phyloP scores from a whole-genome alignment of 2,329 filamentous ascomycete species.

The Xylaria sp. region DNA sequence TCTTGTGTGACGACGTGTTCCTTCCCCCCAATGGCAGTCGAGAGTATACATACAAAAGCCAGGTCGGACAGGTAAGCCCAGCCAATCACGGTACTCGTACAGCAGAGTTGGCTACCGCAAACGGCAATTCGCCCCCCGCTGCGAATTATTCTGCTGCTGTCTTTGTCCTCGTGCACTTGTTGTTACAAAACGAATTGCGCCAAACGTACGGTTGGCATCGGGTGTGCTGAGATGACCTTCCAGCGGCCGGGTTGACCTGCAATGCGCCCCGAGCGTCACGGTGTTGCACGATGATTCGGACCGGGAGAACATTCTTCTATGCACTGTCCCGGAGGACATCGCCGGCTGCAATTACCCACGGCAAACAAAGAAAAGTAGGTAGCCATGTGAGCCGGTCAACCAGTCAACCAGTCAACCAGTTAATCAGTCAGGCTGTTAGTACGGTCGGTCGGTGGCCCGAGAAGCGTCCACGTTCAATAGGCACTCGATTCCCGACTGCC shows the following conservation, averaged over 20 bases:
- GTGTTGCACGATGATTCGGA: not conserved
- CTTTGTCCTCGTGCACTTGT: not conserved
- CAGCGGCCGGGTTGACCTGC: not conserved
- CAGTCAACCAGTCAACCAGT: not conserved
- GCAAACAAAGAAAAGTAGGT: conserved; percentile 39
- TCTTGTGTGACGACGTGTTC: not conserved
- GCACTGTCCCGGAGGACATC: conserved; percentile 17
- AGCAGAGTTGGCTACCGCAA: conserved; percentile 23
- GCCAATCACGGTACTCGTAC: conserved; percentile 22
- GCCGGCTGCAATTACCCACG: conserved; percentile 40
- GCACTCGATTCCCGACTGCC: conserved; percentile 1
- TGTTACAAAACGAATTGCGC: not conserved
- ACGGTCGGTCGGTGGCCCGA: conserved; percentile 3
- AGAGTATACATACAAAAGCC: not conserved
- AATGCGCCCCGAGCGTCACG: not conserved
- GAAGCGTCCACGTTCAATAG: conserved; percentile 11
- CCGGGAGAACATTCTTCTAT: conserved; percentile 5
- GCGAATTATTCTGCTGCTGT: not conserved
- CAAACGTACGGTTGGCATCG: not conserved
- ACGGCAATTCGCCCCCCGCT: conserved; percentile 25
- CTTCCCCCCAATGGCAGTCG: not conserved
- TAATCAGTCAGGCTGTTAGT: not conserved
- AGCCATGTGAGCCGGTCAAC: conserved; percentile 28
- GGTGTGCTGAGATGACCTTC: not conserved
- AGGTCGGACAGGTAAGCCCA: not conserved